Base-by-base conservation (phyloP, 306 rosid species). In the Quillaja saponaria region DNA sequence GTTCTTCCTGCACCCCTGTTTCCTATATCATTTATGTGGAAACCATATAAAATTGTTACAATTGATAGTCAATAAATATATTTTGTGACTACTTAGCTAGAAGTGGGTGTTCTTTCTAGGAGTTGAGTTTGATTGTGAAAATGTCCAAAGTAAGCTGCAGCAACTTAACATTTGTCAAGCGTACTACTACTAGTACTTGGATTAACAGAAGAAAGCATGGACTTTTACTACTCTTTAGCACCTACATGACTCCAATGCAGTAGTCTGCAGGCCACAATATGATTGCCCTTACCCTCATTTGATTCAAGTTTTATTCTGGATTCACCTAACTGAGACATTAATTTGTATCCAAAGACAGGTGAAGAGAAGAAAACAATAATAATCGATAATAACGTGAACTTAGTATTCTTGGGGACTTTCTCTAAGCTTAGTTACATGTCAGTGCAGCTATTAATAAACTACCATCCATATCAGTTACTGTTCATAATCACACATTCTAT, bases 1-100 rank as follows among this genome's bases (percentile, higher is more conserved):
- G 70, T 49, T 64, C 90, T 73, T 78, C 80, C 86, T 44, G 75
- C 61, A 38, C 78, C 86, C 28, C 73, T 77, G 77, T 67, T 81
- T 62, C 86, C 96, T 88, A 34, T 57, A 25, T 37, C 67, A 55
- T 76, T 52, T 46, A 52, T 55, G 48, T 16, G 54, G 40, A 54
- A 28, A 8, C 25, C 20, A 56, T 17, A 37, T 52, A 53, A 40
- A 21, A 46, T 42, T 17, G 13, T 42, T 19, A 11, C 19, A 46
- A 25, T 33, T 60, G 21, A 33, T n/a, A 53, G n/a, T 62, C 31
- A 15, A 28, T 51, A 49, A 58, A 13, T 51, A 3, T 12, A 59
- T 63, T 46, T 9, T 31, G 14, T 46, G 17, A 16, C 19, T 5
- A 0, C 13, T 18, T 51, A 37, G 8, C 17, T 25, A 25, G 15